Percentiles rank a stretch among this genome's conserved stretches.
Conservation (phyloP, 306 rosid genomes). For the Sophora flavescens region DNA sequence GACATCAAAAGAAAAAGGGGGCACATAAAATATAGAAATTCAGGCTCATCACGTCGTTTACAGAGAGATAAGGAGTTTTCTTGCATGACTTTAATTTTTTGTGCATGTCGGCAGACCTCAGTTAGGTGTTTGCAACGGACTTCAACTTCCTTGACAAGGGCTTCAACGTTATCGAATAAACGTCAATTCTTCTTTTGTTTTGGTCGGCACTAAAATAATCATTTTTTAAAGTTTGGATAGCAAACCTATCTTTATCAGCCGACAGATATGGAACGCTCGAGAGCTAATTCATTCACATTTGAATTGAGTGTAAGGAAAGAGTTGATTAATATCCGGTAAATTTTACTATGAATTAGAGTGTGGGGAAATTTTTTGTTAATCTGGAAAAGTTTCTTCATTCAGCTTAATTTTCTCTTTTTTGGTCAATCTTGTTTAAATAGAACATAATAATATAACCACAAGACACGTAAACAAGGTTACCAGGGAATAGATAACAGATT, state of each 20-base stretch:
- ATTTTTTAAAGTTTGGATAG: slow-evolving; percentile 2
- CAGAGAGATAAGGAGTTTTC: slow-evolving; percentile 5
- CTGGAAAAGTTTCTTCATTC: neutral
- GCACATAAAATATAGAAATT: neutral
- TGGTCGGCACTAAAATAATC: slow-evolving; percentile 40
- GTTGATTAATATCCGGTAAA: neutral
- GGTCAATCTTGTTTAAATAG: neutral
- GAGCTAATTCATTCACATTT: slow-evolving; percentile 1
- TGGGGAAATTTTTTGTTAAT: no score
- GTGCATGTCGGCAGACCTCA: slow-evolving; percentile 21
- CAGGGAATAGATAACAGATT: neutral
- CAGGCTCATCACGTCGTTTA: neutral
- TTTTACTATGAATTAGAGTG: neutral
- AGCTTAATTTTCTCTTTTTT: neutral
- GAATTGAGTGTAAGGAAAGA: neutral
- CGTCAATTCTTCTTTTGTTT: slow-evolving; percentile 32
- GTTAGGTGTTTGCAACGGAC: neutral
- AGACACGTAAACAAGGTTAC: neutral
- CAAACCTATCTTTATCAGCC: neutral
- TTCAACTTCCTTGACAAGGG: neutral
- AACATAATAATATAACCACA: neutral
- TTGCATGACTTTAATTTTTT: slow-evolving; percentile 27
- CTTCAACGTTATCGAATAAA: slow-evolving; percentile 16
- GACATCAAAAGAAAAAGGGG: neutral
- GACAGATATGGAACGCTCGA: slow-evolving; percentile 12